Evolutionary conservation across 371 early-diverging fungal genomes (phyloP).

Genomic region (Lichtheimia corymbifera): DNA sequence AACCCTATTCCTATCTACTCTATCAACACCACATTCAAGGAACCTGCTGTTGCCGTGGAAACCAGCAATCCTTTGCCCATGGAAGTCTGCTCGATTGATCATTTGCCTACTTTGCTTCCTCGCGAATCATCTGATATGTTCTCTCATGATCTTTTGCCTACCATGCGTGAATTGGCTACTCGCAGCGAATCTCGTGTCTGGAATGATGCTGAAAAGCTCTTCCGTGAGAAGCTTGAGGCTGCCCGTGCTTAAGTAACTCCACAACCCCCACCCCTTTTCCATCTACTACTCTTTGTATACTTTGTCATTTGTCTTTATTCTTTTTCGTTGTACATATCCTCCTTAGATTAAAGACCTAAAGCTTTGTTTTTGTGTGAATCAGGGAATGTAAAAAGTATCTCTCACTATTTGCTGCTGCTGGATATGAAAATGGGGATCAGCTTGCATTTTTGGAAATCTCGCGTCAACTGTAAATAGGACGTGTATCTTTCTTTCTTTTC

Average conservation of each 20-base stretch:
- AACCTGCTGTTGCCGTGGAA: slow-evolving; percentile 77
- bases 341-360: too few species aligned
- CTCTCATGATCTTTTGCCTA: slow-evolving; percentile 83
- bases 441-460: too few species aligned
- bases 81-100: slow-evolving; percentile 95
- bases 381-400: too few species aligned
- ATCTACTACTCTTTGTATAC: neutral
- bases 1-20: slow-evolving; percentile 96
- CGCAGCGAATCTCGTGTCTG: slow-evolving; percentile 77
- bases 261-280: neutral
- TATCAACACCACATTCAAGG: slow-evolving; percentile 89
- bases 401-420: too few species aligned
- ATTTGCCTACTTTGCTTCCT: slow-evolving; percentile 93
- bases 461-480: too few species aligned
- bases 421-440: too few species aligned
- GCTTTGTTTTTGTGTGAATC: too few species aligned
- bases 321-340: too few species aligned
- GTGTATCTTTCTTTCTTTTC: too few species aligned
- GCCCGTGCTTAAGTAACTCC: slow-evolving; percentile 18
- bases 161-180: slow-evolving; percentile 68
- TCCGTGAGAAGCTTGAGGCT: slow-evolving; percentile 70
- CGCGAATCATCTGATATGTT: slow-evolving; percentile 91
- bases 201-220: slow-evolving; percentile 85
- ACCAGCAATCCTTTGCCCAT: slow-evolving; percentile 66
- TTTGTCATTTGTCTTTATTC: neutral